phyloP scores from a whole-genome alignment of 805 yeast genomes.

The Wickerhamiella vanderwaltii region DNA sequence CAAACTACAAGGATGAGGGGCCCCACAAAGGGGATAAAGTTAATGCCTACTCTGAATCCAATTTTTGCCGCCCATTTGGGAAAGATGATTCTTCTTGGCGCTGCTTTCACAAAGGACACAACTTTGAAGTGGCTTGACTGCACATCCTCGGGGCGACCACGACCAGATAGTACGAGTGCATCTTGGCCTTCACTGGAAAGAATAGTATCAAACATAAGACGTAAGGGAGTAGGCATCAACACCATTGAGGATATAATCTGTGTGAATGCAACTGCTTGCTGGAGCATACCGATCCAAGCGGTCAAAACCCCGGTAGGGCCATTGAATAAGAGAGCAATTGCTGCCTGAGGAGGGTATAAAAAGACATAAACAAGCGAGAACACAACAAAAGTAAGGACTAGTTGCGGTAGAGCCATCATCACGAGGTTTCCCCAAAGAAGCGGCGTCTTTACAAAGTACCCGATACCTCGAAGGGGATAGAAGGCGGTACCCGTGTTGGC shows the following conservation, averaged over 20 bases:
- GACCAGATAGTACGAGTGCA: slow-evolving; percentile 34
- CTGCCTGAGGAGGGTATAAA: slow-evolving; percentile 37
- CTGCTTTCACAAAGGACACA: slow-evolving; percentile 25
- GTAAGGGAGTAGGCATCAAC: slow-evolving; percentile 39
- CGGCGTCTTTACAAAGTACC: slow-evolving; percentile 32
- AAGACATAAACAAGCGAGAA: slow-evolving; percentile 29
- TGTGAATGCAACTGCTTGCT: slow-evolving; percentile 34
- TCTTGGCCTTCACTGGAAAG: slow-evolving; percentile 36
- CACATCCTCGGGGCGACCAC: slow-evolving; percentile 25
- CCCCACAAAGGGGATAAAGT: slow-evolving; percentile 46
- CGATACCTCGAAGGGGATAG: slow-evolving; percentile 32
- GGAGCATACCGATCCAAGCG: slow-evolving; percentile 36
- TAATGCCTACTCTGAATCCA: slow-evolving; percentile 30
- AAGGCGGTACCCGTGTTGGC: slow-evolving; percentile 22
- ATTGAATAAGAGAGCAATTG: slow-evolving; percentile 32
- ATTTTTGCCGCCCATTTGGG: slow-evolving; percentile 34
- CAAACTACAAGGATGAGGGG: slow-evolving; percentile 40
- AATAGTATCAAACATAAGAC: slow-evolving; percentile 37
- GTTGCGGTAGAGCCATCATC: slow-evolving; percentile 37
- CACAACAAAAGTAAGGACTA: slow-evolving; percentile 30
- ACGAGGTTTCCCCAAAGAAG: slow-evolving; percentile 37
- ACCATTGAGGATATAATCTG: slow-evolving; percentile 32
- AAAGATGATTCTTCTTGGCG: slow-evolving; percentile 32
- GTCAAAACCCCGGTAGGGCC: slow-evolving; percentile 42
- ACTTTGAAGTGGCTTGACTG: slow-evolving; percentile 28